These are phyloP conservation scores for Chaetomium tenue DNA, from an alignment of 495 filamentous ascomycete genomes.

Conservation along the genomic window DNA sequence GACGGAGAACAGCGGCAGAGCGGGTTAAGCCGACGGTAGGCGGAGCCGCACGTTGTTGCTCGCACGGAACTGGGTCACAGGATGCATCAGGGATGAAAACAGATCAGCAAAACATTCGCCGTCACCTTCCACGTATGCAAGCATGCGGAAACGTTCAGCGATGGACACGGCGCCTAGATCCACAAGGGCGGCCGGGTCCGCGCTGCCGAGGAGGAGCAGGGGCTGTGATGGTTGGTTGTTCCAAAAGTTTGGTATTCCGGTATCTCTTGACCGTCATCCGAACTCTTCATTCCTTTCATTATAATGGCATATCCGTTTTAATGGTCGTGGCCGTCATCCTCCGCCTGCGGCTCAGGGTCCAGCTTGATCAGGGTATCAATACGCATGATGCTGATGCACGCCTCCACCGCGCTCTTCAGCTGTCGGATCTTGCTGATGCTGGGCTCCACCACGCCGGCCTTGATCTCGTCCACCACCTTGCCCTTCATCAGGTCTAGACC, in stretches of 20 bases:
- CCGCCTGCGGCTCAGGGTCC: conserved; percentile 79
- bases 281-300: conserved; percentile 18
- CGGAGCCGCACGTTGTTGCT: conserved; percentile 13
- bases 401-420: conserved; percentile 97
- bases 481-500: conserved; percentile 88
- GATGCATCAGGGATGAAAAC: not conserved
- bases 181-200: not conserved
- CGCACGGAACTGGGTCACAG: conserved; percentile 13
- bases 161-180: not conserved
- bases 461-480: conserved; percentile 87
- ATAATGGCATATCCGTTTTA: conserved; percentile 32
- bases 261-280: not conserved
- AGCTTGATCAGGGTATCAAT: conserved; percentile 99
- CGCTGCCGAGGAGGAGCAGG: not conserved
- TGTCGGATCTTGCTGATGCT: conserved; percentile 98
- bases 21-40: conserved; percentile 32
- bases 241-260: not conserved
- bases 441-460: conserved; percentile 92
- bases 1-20: conserved; percentile 19
- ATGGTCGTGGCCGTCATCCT: conserved; percentile 77
- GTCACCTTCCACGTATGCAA: not conserved
- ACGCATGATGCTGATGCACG: conserved; percentile 98
- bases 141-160: not conserved
- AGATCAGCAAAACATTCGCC: not conserved
- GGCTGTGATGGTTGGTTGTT: not conserved